Percentiles rank a stretch among this genome's conserved stretches.
Conservation (phyloP, 768 basidiomycete genomes). For the Lentinula edodes region DNA sequence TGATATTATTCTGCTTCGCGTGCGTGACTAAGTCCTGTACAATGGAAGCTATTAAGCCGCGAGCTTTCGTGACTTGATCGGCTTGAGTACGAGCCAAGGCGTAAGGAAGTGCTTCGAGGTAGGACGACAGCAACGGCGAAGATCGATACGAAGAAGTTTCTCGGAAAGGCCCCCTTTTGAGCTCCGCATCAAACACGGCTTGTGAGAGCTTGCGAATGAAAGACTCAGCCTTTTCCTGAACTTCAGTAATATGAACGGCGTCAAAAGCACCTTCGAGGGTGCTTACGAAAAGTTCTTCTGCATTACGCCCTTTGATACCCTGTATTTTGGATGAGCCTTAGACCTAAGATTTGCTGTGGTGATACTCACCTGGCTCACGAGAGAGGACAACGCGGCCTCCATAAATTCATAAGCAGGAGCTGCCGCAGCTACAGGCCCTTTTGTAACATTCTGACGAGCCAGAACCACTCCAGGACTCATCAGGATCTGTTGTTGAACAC, state of each 20-base stretch:
- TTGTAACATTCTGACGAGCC: conserved; percentile 57
- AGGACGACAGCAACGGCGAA: conserved; percentile 56
- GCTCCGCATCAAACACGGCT: conserved; percentile 70
- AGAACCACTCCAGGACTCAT: conserved; percentile 61
- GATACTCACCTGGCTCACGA: conserved; percentile 66
- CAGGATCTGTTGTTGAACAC: conserved; percentile 56
- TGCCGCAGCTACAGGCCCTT: conserved; percentile 44
- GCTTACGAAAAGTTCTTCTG: conserved; percentile 65
- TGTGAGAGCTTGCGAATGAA: conserved; percentile 67
- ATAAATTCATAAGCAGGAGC: conserved; percentile 61
- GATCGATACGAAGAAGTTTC: conserved; percentile 49
- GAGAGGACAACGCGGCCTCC: conserved; percentile 62
- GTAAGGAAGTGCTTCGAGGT: conserved; percentile 77
- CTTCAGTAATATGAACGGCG: conserved; percentile 62
- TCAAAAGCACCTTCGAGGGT: conserved; percentile 77
- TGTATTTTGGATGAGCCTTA: conserved; percentile 22
- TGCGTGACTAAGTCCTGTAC: conserved; percentile 62
- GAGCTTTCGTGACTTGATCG: conserved; percentile 56
- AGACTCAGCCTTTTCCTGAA: conserved; percentile 61
- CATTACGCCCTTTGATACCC: conserved; percentile 69
- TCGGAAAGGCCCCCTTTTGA: conserved; percentile 52
- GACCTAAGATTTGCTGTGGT: neutral
- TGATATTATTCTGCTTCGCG: conserved; percentile 39
- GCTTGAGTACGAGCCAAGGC: conserved; percentile 63
- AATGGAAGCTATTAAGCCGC: conserved; percentile 54